phyloP scores from a whole-genome alignment of 148 eudicot species.

The Vaccinium myrtillus region DNA sequence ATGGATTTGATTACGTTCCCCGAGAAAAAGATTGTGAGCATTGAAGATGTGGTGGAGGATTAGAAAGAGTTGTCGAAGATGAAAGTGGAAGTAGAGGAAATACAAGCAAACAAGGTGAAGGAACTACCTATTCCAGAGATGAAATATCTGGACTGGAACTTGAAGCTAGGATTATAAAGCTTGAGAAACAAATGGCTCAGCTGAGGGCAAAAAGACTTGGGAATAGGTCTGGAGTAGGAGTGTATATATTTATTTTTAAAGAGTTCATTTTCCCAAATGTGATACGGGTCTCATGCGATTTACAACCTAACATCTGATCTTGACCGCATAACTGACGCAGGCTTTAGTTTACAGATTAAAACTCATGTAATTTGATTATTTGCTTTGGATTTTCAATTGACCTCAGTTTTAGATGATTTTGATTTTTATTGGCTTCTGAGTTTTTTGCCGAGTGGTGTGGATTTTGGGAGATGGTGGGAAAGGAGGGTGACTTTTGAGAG shows the following conservation, averaged over 20 bases:
- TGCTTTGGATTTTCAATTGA: neutral
- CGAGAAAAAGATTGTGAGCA: neutral
- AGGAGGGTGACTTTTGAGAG: no score
- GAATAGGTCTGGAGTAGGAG: neutral
- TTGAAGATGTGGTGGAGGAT: neutral
- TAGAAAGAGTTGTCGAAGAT: neutral
- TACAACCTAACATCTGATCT: no score
- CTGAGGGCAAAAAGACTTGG: neutral
- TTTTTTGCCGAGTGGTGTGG: neutral
- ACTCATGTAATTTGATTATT: no score
- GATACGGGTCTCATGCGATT: no score
- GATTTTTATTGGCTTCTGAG: neutral
- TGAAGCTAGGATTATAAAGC: neutral
- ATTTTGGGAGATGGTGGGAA: no score
- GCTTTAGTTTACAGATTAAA: no score
- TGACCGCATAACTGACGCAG: no score
- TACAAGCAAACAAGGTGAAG: neutral
- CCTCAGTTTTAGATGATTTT: neutral
- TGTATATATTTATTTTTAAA: no score
- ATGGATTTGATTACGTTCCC: neutral
- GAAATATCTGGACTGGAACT: neutral
- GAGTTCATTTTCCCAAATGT: no score
- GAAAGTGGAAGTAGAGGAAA: neutral
- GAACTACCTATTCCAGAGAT: neutral
- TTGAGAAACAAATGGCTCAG: constrained; percentile 5